phyloP scores from a whole-genome alignment of 2,329 filamentous ascomycete genomes.

The Polytolypa hystricis region DNA sequence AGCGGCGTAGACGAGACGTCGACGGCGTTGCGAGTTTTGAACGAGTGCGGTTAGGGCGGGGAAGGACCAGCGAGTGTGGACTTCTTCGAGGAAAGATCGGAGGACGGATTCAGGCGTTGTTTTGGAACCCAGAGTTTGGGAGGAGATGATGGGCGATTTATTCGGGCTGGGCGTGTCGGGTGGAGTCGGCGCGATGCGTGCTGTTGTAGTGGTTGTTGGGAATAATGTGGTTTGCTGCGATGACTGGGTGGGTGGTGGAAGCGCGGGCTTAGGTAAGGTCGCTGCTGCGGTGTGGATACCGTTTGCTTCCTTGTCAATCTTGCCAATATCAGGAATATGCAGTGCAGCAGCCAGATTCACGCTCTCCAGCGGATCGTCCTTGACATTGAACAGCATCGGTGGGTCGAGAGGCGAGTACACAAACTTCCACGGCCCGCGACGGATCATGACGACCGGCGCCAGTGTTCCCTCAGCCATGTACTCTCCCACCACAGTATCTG shows the following conservation, averaged over 20 bases:
- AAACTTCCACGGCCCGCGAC: conserved; percentile 81
- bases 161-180: conserved; percentile 30
- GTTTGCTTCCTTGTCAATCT: conserved; percentile 29
- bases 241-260: conserved; percentile 21
- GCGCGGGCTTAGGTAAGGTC: conserved; percentile 22
- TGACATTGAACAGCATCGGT: conserved; percentile 73
- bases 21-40: conserved; percentile 63
- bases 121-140: conserved; percentile 24
- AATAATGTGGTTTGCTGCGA: conserved; percentile 21
- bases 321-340: conserved; percentile 24
- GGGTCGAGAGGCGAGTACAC: conserved; percentile 75
- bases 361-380: conserved; percentile 64
- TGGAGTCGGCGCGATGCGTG: conserved; percentile 19
- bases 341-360: conserved; percentile 48
- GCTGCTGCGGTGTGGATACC: conserved; percentile 20
- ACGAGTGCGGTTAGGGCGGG: conserved; percentile 64
- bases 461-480: conserved; percentile 91
- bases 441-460: conserved; percentile 87
- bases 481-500: conserved; percentile 85
- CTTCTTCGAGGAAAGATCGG: conserved; percentile 61
- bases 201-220: conserved; percentile 11
- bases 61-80: conserved; percentile 68
- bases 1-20: conserved; percentile 68
- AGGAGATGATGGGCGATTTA: conserved; percentile 23
- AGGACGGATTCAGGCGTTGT: conserved; percentile 42